Base-by-base conservation (phyloP, 106 monocot species). In the Dendrobium huoshanense region DNA sequence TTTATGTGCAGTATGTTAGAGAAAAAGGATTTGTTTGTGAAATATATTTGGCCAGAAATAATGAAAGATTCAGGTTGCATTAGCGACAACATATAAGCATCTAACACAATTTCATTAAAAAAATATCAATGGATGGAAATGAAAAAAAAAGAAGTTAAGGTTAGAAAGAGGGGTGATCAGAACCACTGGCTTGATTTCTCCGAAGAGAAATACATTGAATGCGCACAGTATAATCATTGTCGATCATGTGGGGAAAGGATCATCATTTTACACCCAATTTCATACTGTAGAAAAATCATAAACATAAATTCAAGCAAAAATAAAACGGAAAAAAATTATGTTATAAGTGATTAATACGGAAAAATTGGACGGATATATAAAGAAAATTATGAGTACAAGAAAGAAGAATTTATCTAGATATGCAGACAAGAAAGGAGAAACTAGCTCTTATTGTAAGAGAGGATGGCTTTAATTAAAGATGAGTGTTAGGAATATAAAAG, bases 191-290 rank as follows among this genome's bases (percentile, higher is more conserved):
- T 86, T 56, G 20, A 19, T 70, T 48, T 41, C 75, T 79, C 74
- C 44, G 25, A 59, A 70, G 55, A 47, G 72, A 27, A 25, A 55
- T 67, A 16, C 59, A 41, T 0, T 29, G 64, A 79, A 73, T 73
- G n/a, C 55, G 82, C 82, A 55, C 27, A 25, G n/a, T 55, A 27
- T 54, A 15, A 51, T 77, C 77, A 77, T 43, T 15, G 77, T 77
- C 77, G 77, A 77, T 77, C 77, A 77, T 55, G 13, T 77, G 77
- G 77, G 77, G 77, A 77, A 77, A 77, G 77, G 77, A 77, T 77
- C 77, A 77, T 77, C 77, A 77, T 55, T 11, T 77, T 55, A 43
- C 54, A 70, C 70, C 37, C 70, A 9, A 65, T 61, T 61, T 19
- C 61, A 61, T 22, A 4, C 22, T 22, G 22, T n/a, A 6, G 8